Percentiles rank a stretch among this genome's conserved stretches.
Conservation (phyloP, 2,329 filamentous ascomycete genomes). For the Pyricularia pennisetigena region DNA sequence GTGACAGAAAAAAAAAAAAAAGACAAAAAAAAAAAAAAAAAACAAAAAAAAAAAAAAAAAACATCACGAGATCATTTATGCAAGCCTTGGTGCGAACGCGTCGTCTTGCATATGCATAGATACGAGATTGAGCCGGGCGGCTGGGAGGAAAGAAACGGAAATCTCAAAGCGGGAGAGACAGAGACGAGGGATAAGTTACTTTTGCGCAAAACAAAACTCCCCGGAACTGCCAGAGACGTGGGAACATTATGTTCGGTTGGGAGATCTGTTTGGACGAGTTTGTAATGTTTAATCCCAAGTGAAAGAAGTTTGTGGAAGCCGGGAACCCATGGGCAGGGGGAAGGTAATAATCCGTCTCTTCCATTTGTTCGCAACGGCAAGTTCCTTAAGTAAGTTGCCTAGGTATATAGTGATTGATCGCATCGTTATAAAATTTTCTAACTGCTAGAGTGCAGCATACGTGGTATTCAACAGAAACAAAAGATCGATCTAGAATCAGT, state of each 20-base stretch:
- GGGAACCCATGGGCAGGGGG: not conserved
- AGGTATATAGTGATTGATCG: no score
- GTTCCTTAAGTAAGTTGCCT: no score
- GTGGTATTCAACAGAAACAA: no score
- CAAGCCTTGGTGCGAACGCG: not conserved
- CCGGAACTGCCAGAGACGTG: not conserved
- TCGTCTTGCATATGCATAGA: not conserved
- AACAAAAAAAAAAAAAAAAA: not conserved
- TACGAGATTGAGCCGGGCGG: not conserved
- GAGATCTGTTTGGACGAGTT: not conserved
- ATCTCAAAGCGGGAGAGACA: not conserved
- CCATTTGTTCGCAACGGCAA: not conserved
- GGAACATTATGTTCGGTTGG: not conserved
- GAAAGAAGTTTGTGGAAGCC: not conserved
- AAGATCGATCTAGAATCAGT: no score
- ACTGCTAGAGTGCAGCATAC: no score
- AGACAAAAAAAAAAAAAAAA: not conserved
- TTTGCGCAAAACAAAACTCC: not conserved
- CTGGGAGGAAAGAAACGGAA: not conserved
- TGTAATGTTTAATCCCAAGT: not conserved
- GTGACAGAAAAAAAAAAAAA: not conserved
- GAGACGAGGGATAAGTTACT: not conserved
- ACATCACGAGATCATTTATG: not conserved
- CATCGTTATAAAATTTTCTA: no score
- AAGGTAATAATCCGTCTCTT: not conserved